A percentile compares a stretch with the other conserved stretches of the same genome.
Evolutionary conservation across 2,329 filamentous ascomycete species (phyloP).

Genomic region (Trichoderma citrinoviride): DNA sequence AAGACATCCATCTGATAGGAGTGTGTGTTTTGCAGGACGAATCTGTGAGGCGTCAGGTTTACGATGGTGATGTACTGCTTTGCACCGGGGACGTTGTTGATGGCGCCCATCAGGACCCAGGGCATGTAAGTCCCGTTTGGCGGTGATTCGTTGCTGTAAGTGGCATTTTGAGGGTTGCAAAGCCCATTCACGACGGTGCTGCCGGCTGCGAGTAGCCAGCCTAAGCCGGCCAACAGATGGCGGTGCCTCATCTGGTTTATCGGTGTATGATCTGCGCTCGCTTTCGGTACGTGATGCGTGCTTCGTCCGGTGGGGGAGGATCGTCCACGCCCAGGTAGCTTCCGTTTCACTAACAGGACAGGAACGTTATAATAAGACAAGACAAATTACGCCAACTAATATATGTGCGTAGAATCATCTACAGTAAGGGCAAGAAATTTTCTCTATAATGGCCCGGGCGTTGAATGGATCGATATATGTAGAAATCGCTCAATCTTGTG

Average conservation of each 20-base stretch:
- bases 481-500: background rate
- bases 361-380: too few relatives aligned
- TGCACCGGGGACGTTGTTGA: conserved; percentile 15
- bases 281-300: background rate
- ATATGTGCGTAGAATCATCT: background rate
- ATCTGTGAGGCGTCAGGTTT: conserved; percentile 36
- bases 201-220: background rate
- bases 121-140: conserved; percentile 21
- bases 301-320: too few relatives aligned
- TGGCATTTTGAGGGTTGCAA: conserved; percentile 16
- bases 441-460: background rate
- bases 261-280: background rate
- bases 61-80: conserved; percentile 36
- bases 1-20: conserved; percentile 35
- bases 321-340: too few relatives aligned
- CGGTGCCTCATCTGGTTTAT: background rate
- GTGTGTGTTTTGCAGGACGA: conserved; percentile 30
- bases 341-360: too few relatives aligned
- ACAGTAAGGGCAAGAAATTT: background rate
- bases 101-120: conserved; percentile 14
- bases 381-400: too few relatives aligned
- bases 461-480: background rate
- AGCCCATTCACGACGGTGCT: background rate
- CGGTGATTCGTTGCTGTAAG: conserved; percentile 18
- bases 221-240: background rate